Evolutionary conservation across 1,284 basidiomycete genomes (phyloP), one percentile per base, ranked within the genome.

Genomic region (Bondarzewia mesenterica): DNA sequence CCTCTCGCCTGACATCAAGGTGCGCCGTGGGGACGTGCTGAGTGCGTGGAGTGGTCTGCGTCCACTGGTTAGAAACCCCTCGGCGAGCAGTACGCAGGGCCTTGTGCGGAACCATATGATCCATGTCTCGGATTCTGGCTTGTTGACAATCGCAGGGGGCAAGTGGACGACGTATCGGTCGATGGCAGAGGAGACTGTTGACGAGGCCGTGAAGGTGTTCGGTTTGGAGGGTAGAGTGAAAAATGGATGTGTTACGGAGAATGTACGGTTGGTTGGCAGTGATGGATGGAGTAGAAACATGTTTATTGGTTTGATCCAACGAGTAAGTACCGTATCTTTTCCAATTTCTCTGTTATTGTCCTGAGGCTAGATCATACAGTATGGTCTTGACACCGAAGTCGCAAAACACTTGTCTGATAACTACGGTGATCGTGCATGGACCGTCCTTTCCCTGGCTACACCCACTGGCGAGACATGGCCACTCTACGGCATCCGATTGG

Each of bases 101-200:
- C 72, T 98, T 48, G 95, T 99, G 36, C 74, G 95, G 59, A 97
- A 89, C 67, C 95, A 98, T 71, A 84, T 99, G 78, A 90, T 97
- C 60, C 80, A 94, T 65, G 81, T 94, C 37, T 80, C 78, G 46
- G 75, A 79, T 26, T 83, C 81, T 54, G 93, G 93, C 18, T 71
- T 99, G 56, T 68, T 99, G 52, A 98, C 94, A 16, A 95, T 98
- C 59, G 93, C 93, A 6, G 95, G 95, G 42, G 95, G 95, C 5
- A 99, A 98, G 69, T 99, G 95, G 95, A 99, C 95, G 47, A 98
- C 95, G 25, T 99, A 98, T 67, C 74, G 92, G 47, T 87, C 87
- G 46, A 98, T 98, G 95, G 93, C 95, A 26, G 81, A 94, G 71
- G 93, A 99, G 73, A 91, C 93, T 0, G 87, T 98, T 42, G 90